A percentile compares a stretch with the other conserved stretches of the same genome.
Conservation (phyloP, 495 filamentous ascomycete genomes). For the Penicillium silybi region DNA sequence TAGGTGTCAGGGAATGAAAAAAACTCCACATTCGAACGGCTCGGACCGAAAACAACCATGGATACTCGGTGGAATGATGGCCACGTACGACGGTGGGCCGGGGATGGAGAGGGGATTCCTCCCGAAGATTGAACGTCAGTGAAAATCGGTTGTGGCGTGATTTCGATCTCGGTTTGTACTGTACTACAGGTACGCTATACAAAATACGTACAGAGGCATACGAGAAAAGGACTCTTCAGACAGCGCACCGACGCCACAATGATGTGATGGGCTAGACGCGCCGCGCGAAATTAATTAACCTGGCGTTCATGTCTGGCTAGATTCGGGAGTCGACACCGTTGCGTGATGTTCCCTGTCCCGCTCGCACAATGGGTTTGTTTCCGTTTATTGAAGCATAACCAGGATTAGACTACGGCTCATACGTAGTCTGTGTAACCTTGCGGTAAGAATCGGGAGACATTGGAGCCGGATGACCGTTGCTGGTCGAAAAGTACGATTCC, state of each 20-base stretch:
- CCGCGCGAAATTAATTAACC: neutral
- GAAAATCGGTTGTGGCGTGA: no score
- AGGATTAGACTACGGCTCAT: no score
- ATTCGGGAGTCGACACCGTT: neutral
- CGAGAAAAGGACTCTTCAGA: neutral
- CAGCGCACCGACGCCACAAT: neutral
- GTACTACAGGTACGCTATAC: no score
- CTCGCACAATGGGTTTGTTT: no score
- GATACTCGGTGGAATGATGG: neutral
- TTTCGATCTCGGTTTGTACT: no score
- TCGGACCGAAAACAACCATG: constrained; percentile 7
- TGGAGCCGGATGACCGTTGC: neutral
- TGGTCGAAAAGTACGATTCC: neutral
- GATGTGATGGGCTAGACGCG: neutral
- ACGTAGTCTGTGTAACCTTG: neutral
- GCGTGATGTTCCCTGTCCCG: no score
- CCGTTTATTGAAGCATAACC: neutral
- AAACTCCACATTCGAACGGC: constrained; percentile 23
- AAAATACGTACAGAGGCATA: no score
- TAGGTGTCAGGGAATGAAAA: neutral
- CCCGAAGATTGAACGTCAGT: no score
- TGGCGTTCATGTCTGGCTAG: no score
- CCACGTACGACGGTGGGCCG: neutral
- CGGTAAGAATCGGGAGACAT: neutral
- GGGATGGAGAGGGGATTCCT: neutral